phyloP scores from a whole-genome alignment of 495 filamentous ascomycete genomes.

The Choiromyces venosus region DNA sequence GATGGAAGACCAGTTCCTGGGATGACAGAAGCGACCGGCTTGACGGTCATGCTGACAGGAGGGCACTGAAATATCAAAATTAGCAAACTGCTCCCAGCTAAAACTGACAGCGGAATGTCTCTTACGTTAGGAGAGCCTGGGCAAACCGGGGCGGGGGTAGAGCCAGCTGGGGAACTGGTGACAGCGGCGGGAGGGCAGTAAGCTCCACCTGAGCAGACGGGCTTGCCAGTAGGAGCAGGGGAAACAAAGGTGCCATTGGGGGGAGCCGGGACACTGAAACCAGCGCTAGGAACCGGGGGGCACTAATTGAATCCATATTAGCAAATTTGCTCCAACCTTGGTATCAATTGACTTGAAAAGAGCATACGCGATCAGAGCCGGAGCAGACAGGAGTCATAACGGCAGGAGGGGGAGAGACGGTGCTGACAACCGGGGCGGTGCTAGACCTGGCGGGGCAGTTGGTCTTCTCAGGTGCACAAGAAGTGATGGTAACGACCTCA shows the following conservation, averaged over 20 bases:
- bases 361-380: neutral
- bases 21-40: conserved; percentile 25
- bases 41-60: conserved; percentile 12
- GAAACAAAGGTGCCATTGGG: conserved; percentile 18
- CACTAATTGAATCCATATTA: neutral
- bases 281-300: neutral
- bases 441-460: conserved; percentile 34
- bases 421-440: conserved; percentile 13
- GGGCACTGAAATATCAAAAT: conserved; percentile 4
- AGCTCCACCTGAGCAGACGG: neutral
- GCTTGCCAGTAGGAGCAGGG: conserved; percentile 2
- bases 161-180: conserved; percentile 30
- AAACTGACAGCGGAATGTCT: too few relatives aligned
- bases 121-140: neutral
- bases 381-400: conserved; percentile 6
- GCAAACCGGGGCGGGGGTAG: conserved; percentile 9
- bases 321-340: neutral
- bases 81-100: neutral
- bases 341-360: neutral
- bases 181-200: conserved; percentile 20
- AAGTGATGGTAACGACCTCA: conserved; percentile 55
- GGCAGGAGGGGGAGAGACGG: conserved; percentile 10
- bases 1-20: conserved; percentile 34
- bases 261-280: conserved; percentile 12
- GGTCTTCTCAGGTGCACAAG: conserved; percentile 38